Base-by-base conservation (phyloP, 1,284 basidiomycete species). In the Cryptococcus sp. region DNA sequence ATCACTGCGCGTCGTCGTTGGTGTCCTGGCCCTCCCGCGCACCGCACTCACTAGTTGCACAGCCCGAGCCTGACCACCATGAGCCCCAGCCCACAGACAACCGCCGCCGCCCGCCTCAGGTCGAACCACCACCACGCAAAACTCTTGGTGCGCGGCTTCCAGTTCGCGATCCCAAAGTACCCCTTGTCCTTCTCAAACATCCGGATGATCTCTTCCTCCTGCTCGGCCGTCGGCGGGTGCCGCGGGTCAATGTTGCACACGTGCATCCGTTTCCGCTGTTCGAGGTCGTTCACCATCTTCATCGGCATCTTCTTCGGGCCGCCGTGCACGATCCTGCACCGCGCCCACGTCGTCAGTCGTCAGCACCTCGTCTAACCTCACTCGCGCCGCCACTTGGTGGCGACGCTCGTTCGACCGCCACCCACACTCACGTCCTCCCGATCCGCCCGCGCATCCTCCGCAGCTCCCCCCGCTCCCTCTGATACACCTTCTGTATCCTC, bases 91-190 rank as follows among this genome's bases (percentile, higher is more conserved):
- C 53, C 57, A 20, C 55, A 56, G 3, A 52, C 28, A 11, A 63
- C 55, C 12, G 57, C 55, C 15, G 44, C 39, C 4, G 48, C 46
- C 38, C 68, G 56, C 21, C 68, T 37, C 6, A 61, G 28, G 40
- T 69, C 66, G 50, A 70, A 67, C 60, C 59, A 68, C 44, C 45
- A 61, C 55, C 55, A 61, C 12, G 35, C 59, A 35, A 48, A 61
- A 20, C 43, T 49, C 35, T 58, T 61, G 16, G 53, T 56, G 4
- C 21, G 24, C 1, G 57, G 57, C 35, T 53, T 55, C 63, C 63
- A 65, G 54, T 65, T 50, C 4, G 61, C 58, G 16, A 60, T 59
- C 4, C 63, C 63, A 35, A 59, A 62, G 44, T 65, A 65, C 5
- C 50, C 52, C 35, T 56, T 57, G 40, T 54, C 60, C 18, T 46